Evolutionary conservation across 2,329 filamentous ascomycete species (phyloP).

Genomic region (Trichophyton simii): DNA sequence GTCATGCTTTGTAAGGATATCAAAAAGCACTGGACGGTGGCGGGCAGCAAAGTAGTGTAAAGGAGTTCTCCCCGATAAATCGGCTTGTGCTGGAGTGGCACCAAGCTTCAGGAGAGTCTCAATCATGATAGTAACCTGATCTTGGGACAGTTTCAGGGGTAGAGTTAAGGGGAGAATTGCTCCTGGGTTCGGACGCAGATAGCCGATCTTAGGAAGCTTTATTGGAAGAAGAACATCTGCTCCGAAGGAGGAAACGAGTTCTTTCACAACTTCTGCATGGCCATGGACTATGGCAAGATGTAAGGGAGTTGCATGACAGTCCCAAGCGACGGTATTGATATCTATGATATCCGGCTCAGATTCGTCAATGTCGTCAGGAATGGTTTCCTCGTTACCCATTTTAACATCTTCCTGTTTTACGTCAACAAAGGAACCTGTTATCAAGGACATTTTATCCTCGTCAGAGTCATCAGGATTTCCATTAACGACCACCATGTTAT

Average conservation of each 20-base stretch:
- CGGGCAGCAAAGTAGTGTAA: slow-evolving; percentile 49
- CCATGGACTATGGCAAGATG: slow-evolving; percentile 68
- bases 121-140: neutral
- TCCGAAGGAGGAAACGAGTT: slow-evolving; percentile 56
- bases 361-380: slow-evolving; percentile 9
- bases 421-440: slow-evolving; percentile 41
- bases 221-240: slow-evolving; percentile 46
- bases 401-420: slow-evolving; percentile 38
- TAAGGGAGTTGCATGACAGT: slow-evolving; percentile 58
- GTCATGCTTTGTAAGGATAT: slow-evolving; percentile 8
- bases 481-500: neutral
- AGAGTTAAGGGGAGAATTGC: neutral
- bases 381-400: slow-evolving; percentile 17
- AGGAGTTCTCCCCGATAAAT: slow-evolving; percentile 49
- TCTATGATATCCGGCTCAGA: slow-evolving; percentile 62
- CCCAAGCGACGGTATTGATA: slow-evolving; percentile 62
- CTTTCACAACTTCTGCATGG: slow-evolving; percentile 54
- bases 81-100: slow-evolving; percentile 58
- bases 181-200: neutral
- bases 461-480: neutral
- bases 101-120: slow-evolving; percentile 36
- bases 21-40: slow-evolving; percentile 24
- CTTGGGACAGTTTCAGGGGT: neutral
- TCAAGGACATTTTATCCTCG: slow-evolving; percentile 16
- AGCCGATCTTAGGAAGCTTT: neutral